These are phyloP conservation scores for Arthrobotrys megalospora DNA, from an alignment of 2,329 filamentous ascomycete species.

Conservation along the genomic window DNA sequence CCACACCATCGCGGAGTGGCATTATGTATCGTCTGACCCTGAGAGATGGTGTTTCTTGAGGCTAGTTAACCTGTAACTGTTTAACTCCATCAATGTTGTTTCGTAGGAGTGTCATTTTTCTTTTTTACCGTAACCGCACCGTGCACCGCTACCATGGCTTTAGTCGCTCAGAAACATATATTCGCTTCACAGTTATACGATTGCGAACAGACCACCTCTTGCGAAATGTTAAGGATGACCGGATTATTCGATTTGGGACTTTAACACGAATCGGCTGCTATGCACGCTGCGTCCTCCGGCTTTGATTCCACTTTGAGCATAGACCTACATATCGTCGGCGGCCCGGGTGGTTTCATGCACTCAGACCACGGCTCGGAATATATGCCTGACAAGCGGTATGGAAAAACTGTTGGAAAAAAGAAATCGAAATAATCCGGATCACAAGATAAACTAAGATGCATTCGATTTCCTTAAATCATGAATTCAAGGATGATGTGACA, in stretches of 20 bases:
- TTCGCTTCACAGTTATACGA: constrained; percentile 57
- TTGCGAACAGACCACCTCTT: constrained; percentile 48
- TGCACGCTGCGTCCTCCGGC: constrained; percentile 29
- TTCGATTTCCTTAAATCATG: constrained; percentile 1
- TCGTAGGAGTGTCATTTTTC: constrained; percentile 19
- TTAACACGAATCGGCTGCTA: constrained; percentile 21
- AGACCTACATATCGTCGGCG: constrained; percentile 8
- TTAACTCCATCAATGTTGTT: constrained; percentile 21
- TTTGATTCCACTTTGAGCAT: constrained; percentile 53
- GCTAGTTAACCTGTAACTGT: constrained; percentile 22
- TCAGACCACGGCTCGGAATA: constrained; percentile 34
- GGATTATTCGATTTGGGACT: constrained; percentile 35
- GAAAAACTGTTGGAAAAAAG: constrained; percentile 32
- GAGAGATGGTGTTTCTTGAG: constrained; percentile 15
- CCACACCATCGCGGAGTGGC: constrained; percentile 32
- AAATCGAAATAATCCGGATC: constrained; percentile 30
- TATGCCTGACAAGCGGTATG: constrained; percentile 19
- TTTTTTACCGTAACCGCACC: constrained; percentile 36
- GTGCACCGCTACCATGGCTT: constrained; percentile 53
- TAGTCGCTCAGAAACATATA: constrained; percentile 51
- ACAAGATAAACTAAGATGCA: background rate
- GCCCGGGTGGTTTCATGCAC: constrained; percentile 14
- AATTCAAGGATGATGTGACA: constrained; percentile 42
- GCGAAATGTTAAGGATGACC: constrained; percentile 11
- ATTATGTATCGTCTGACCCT: constrained; percentile 36